A percentile compares a stretch with the other conserved stretches of the same genome.
Conservation (phyloP, 1,284 basidiomycete species). For the Boletus semigastroideus region DNA sequence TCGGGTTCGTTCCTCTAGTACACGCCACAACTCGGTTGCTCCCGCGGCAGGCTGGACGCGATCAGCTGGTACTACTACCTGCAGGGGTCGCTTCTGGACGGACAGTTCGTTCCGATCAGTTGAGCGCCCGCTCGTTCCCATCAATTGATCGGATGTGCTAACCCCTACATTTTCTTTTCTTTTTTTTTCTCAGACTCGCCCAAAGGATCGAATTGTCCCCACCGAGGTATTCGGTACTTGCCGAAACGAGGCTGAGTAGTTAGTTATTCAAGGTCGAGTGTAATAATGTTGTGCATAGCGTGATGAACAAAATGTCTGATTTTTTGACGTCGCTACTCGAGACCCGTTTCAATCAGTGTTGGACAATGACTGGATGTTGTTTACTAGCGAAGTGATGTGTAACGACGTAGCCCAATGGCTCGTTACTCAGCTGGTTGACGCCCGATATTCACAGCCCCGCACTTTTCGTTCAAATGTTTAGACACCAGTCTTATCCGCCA, state of each 20-base stretch:
- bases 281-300: no score
- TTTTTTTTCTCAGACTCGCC: constrained; percentile 47
- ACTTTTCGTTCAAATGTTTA: no score
- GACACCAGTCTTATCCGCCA: no score
- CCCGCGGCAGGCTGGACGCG: constrained; percentile 44
- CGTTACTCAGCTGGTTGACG: no score
- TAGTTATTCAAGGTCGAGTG: neutral
- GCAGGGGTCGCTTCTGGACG: constrained; percentile 65
- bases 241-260: constrained; percentile 13
- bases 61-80: constrained; percentile 70
- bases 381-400: no score
- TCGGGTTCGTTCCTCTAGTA: constrained; percentile 35
- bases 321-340: no score
- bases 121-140: constrained; percentile 7
- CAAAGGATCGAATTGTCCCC: constrained; percentile 22
- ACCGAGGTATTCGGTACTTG: constrained; percentile 8
- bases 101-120: constrained; percentile 62
- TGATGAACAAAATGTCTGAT: no score
- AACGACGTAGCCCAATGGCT: no score
- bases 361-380: no score
- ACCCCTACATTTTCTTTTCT: neutral
- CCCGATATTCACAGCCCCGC: no score
- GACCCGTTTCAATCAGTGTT: no score
- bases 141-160: neutral
- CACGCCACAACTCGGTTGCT: constrained; percentile 62